Evolutionary conservation across 139 green algal species (phyloP).

Genomic region (Deuterostichococcus epilithicus): DNA sequence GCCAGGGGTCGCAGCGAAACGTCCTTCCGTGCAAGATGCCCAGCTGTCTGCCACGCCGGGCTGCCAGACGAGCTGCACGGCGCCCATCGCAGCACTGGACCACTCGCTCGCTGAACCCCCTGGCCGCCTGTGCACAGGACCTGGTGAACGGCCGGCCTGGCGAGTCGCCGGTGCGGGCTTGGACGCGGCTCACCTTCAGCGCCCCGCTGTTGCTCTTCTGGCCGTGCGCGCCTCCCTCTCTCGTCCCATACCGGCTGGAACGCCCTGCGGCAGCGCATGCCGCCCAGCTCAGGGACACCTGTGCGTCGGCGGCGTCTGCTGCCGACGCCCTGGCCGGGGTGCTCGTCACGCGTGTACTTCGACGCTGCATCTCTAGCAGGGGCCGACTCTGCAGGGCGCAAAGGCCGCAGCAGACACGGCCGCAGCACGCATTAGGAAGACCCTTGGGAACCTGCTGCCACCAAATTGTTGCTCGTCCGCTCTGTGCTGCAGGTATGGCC

Average conservation of each 20-base stretch:
- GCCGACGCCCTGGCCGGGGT: background rate
- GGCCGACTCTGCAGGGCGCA: too few species aligned
- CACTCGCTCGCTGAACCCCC: background rate
- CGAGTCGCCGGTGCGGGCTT: background rate
- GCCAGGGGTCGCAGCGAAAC: too few species aligned
- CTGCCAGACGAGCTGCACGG: background rate
- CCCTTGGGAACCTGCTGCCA: too few species aligned
- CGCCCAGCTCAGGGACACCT: background rate
- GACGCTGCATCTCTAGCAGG: background rate
- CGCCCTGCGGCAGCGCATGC: too few species aligned
- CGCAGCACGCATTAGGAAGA: too few species aligned
- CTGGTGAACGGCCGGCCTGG: background rate
- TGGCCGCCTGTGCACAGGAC: background rate
- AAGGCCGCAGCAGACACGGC: too few species aligned
- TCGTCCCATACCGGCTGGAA: background rate
- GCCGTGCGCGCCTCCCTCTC: background rate
- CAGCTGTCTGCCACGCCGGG: too few species aligned
- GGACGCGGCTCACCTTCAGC: background rate
- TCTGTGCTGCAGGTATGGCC: background rate
- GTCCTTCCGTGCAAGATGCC: too few species aligned
- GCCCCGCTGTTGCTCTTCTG: background rate
- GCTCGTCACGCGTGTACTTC: background rate
- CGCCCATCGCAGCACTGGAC: background rate
- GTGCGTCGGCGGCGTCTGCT: too few species aligned
- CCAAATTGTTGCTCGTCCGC: background rate